phyloP scores from a whole-genome alignment of 805 yeast species.

The Myxozyma vanderwaltii region DNA sequence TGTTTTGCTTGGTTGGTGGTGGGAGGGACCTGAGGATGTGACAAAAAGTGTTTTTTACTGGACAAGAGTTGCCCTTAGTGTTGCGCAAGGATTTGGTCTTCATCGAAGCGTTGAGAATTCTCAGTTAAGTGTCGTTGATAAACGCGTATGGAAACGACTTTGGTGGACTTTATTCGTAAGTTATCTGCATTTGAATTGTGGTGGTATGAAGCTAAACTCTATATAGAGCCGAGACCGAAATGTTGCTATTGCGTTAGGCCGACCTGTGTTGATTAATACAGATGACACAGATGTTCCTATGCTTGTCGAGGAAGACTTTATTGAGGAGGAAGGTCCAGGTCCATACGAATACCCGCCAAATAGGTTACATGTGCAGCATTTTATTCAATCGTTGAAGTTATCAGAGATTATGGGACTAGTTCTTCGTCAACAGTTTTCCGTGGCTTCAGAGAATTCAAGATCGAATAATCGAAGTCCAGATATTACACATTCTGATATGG shows the following conservation, averaged over 20 bases:
- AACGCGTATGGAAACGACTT: conserved; percentile 60
- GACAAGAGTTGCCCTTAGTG: conserved; percentile 66
- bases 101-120: conserved; percentile 50
- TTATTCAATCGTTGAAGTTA: conserved; percentile 64
- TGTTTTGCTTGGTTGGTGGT: conserved; percentile 63
- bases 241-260: conserved; percentile 71
- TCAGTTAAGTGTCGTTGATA: conserved; percentile 46
- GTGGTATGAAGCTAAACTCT: background rate
- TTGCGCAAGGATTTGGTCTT: conserved; percentile 76
- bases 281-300: conserved; percentile 78
- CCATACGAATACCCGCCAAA: conserved; percentile 51
- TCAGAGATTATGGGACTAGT: conserved; percentile 73
- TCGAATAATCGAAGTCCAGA: conserved; percentile 50
- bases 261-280: conserved; percentile 67
- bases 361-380: conserved; percentile 55
- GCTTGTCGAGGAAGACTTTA: conserved; percentile 66
- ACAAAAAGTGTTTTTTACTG: conserved; percentile 68
- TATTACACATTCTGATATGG: conserved; percentile 66
- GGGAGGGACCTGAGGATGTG: conserved; percentile 74
- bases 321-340: conserved; percentile 52
- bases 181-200: background rate
- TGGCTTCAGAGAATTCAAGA: conserved; percentile 59
- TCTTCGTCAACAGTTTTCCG: conserved; percentile 67
- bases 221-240: conserved; percentile 56
- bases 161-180: conserved; percentile 75